These are phyloP conservation scores for Debaryomycetaceae sp. DNA, from an alignment of 1,139 yeast genomes.

Conservation along the genomic window DNA sequence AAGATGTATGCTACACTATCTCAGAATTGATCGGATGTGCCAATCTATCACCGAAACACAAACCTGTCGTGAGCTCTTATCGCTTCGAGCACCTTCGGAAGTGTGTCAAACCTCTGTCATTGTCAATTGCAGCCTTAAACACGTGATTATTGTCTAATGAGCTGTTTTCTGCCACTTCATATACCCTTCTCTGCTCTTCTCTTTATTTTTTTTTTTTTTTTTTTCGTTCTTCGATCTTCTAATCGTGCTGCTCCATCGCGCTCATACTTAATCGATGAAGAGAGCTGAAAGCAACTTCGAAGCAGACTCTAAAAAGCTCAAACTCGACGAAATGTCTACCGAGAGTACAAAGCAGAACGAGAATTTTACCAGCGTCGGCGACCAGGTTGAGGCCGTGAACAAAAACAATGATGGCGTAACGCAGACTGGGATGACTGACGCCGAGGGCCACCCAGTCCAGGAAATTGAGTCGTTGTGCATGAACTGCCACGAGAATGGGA, in stretches of 20 bases:
- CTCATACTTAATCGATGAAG: conserved; percentile 14
- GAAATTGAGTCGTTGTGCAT: conserved; percentile 93
- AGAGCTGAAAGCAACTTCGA: conserved; percentile 12
- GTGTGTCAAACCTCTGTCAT: no score
- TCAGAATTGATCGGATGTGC: no score
- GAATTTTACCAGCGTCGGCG: conserved; percentile 53
- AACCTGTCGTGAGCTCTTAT: no score
- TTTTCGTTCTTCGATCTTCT: neutral
- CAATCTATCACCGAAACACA: no score
- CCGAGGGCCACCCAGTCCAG: conserved; percentile 95
- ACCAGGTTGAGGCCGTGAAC: conserved; percentile 42
- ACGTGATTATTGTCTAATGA: neutral
- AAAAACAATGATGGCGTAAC: conserved; percentile 16
- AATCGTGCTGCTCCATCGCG: neutral
- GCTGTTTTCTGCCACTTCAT: neutral
- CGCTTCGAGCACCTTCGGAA: no score
- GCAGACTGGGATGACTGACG: conserved; percentile 65
- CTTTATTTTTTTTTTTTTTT: conserved; percentile 1
- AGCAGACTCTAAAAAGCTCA: conserved; percentile 10
- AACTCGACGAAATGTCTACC: conserved; percentile 9
- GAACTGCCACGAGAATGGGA: conserved; percentile 88
- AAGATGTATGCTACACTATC: no score
- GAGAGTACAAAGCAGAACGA: conserved; percentile 5
- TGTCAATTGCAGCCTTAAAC: no score
- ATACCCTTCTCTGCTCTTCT: neutral